Evolutionary conservation across 345 rosid genomes (phyloP).

Genomic region (Eucalyptus polybractea): DNA sequence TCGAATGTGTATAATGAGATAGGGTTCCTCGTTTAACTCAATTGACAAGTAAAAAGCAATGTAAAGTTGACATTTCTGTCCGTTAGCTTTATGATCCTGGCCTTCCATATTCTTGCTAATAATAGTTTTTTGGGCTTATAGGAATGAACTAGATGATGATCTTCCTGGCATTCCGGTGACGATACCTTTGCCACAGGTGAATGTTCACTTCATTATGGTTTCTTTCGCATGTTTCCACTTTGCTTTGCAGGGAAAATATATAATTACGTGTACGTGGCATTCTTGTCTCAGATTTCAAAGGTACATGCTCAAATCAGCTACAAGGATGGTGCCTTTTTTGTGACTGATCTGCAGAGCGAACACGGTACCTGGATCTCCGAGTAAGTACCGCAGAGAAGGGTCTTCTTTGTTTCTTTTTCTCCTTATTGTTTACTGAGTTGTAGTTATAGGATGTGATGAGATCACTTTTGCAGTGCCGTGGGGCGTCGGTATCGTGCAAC

Average conservation of each 20-base stretch:
- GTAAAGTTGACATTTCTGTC: neutral
- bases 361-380: conserved; percentile 64
- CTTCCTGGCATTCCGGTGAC: conserved; percentile 42
- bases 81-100: neutral
- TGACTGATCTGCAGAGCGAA: conserved; percentile 61
- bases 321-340: conserved; percentile 62
- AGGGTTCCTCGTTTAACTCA: neutral
- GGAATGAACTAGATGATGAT: conserved; percentile 44
- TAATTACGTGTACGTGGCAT: neutral
- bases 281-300: conserved; percentile 44
- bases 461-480: conserved; percentile 31
- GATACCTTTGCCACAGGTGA: conserved; percentile 53
- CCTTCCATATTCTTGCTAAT: neutral
- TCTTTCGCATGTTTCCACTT: neutral
- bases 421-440: neutral
- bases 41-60: neutral
- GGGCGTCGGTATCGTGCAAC: conserved; percentile 46
- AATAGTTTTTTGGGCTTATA: conserved; percentile 5
- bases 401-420: neutral
- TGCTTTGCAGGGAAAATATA: neutral
- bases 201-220: neutral
- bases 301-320: conserved; percentile 67
- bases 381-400: conserved; percentile 29
- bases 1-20: neutral
- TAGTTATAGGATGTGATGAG: neutral